Percentiles rank a stretch among this genome's conserved stretches.
Evolutionary conservation across 2,329 filamentous ascomycete genomes (phyloP).

Genomic region (Geoglossum cookeanum): DNA sequence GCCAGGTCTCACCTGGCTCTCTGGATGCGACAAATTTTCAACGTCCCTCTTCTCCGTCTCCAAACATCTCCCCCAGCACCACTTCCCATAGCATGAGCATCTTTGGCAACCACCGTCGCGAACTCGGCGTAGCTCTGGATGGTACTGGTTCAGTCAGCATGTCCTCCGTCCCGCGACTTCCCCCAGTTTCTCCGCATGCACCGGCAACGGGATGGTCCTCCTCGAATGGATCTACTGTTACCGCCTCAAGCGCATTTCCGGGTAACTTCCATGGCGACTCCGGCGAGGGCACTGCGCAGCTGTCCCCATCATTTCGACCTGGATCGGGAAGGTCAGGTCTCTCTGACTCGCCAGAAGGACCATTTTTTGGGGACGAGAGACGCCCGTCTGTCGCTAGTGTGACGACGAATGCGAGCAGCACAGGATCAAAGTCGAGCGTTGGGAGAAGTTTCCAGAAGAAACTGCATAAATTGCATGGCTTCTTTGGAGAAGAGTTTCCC

Average conservation of each 20-base stretch:
- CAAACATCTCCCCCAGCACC: constrained; percentile 5
- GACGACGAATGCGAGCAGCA: constrained; percentile 59
- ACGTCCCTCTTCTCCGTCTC: constrained; percentile 7
- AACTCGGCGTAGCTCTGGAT: constrained; percentile 11
- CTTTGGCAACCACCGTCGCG: constrained; percentile 11
- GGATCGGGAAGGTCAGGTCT: not conserved
- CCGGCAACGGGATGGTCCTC: constrained; percentile 1
- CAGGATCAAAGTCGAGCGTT: constrained; percentile 56
- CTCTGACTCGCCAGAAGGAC: not conserved
- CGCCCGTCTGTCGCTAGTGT: constrained; percentile 78
- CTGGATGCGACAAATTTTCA: constrained; percentile 3
- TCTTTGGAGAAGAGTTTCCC: constrained; percentile 81
- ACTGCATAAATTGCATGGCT: constrained; percentile 72
- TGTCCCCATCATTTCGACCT: not conserved
- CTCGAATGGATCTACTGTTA: not conserved
- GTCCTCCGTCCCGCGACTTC: constrained; percentile 9
- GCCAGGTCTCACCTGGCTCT: constrained; percentile 23
- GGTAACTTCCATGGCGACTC: not conserved
- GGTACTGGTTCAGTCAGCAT: constrained; percentile 4
- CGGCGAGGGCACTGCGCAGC: not conserved
- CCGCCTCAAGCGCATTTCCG: not conserved
- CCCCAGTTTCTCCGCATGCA: constrained; percentile 4
- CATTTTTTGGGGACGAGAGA: constrained; percentile 38
- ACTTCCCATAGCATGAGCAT: not conserved
- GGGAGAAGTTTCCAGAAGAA: constrained; percentile 58